Conservation (phyloP, 1,284 basidiomycete species). For the Irpex rosettiformis region DNA sequence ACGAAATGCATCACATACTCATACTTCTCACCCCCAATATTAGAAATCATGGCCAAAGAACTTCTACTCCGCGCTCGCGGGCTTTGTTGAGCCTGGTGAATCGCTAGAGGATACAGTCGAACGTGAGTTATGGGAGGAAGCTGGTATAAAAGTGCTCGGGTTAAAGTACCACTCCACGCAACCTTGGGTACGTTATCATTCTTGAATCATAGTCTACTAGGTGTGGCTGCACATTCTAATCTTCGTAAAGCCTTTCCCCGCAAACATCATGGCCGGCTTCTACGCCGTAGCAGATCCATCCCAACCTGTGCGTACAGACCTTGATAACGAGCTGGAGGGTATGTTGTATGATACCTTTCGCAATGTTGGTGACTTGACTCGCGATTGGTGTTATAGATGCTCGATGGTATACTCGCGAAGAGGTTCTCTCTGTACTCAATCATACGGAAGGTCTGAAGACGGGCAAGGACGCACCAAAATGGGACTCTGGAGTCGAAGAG, state of each 20-base stretch:
- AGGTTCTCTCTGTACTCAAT: constrained; percentile 63
- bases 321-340: constrained; percentile 97
- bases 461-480: constrained; percentile 20
- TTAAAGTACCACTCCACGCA: constrained; percentile 86
- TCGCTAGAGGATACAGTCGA: constrained; percentile 92
- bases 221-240: background rate
- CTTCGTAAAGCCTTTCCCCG: constrained; percentile 69
- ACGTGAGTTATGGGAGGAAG: constrained; percentile 94
- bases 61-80: constrained; percentile 87
- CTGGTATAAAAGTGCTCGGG: constrained; percentile 82
- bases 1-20: background rate
- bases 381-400: constrained; percentile 55
- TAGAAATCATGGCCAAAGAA: constrained; percentile 54
- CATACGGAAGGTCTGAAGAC: constrained; percentile 50
- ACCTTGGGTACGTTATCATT: constrained; percentile 60
- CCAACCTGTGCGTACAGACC: constrained; percentile 77
- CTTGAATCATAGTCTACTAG: too few relatives aligned
- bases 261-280: constrained; percentile 91
- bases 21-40: background rate
- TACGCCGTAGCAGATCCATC: constrained; percentile 75
- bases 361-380: background rate
- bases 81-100: constrained; percentile 91
- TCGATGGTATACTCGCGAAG: constrained; percentile 79
- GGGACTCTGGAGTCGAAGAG: constrained; percentile 17
- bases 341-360: constrained; percentile 20